Evolutionary conservation across 768 basidiomycete species (phyloP), one percentile per base, ranked within the genome.

Genomic region (Aureoboletus auriporus): DNA sequence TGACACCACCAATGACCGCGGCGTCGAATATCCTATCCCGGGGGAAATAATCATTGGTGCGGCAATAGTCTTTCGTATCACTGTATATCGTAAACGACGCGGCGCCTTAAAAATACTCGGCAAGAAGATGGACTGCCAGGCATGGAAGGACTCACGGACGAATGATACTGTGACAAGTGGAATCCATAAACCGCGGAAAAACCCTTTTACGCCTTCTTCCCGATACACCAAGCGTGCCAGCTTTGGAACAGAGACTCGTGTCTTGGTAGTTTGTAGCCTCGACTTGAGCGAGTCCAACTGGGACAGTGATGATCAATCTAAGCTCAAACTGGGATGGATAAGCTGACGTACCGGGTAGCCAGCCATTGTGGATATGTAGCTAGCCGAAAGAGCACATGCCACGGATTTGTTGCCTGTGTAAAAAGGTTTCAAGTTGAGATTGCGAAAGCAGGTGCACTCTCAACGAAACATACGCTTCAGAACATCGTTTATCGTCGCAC

Each of bases 221-320:
- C 79, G 78, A 67, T 89, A 89, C 26, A 93, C 84, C 55, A 84
- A 69, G 26, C 74, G 69, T 48, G 89, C 83, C 53, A 89, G 79
- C 60, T 74, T 77, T 26, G 83, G 81, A 46, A 95, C 82, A 8
- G 88, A 80, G 56, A 89, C 79, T 45, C 75, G 79, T 43, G 77
- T 83, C 65, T 86, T 84, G 44, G 82, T 86, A 38, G 90, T 91
- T 70, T 96, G 93, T 44, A 96, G 71, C 61, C 93, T 76, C 52
- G 91, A 94, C 71, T 98, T 98, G 70, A 98, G 79, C 46, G 89
- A 92, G 68, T 98, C 95, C 72, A 97, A 73, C 84, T 94, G 60
- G 46, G 43, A 30, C 30, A n/a, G 27, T 43, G 20, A 30, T 34
- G 42, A 29, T 58, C 37, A 37, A 20, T 34, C 39, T 7, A 8